These are phyloP conservation scores for Ogataea hybrid DNA, from an alignment of 1,139 yeast species.

Conservation along the genomic window DNA sequence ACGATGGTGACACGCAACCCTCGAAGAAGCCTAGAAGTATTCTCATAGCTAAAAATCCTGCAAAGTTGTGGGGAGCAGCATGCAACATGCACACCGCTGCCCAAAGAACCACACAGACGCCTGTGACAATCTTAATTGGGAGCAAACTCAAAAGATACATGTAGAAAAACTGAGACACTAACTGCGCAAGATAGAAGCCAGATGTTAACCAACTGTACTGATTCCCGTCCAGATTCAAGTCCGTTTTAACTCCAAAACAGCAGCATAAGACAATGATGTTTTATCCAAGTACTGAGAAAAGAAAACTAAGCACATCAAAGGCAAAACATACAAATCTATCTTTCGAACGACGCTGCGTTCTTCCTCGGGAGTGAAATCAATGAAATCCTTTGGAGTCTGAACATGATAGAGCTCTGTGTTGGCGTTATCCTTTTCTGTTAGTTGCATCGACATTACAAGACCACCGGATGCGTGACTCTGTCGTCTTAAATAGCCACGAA, in stretches of 20 bases:
- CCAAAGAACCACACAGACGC: constrained; percentile 18
- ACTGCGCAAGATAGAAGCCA: constrained; percentile 53
- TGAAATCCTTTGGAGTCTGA: constrained; percentile 13
- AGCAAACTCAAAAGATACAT: constrained; percentile 17
- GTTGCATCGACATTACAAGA: no score
- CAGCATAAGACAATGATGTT: constrained; percentile 18
- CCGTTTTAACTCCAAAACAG: constrained; percentile 21
- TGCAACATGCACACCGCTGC: constrained; percentile 23
- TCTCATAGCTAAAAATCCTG: constrained; percentile 36
- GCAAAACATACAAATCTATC: constrained; percentile 51
- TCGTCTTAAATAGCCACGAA: no score
- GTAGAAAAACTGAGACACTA: constrained; percentile 30
- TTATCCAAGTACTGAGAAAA: constrained; percentile 44
- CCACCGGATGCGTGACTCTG: no score
- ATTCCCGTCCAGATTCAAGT: constrained; percentile 17
- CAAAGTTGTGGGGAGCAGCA: constrained; percentile 33
- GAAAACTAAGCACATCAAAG: constrained; percentile 50
- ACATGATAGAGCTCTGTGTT: background rate
- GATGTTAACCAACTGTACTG: constrained; percentile 47
- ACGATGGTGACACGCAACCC: constrained; percentile 31
- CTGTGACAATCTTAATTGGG: constrained; percentile 19
- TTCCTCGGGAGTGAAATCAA: constrained; percentile 26
- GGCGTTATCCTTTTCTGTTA: no score
- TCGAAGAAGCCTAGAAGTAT: constrained; percentile 34
- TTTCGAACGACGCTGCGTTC: constrained; percentile 42